Base-by-base conservation (phyloP, 148 eudicot genomes). In the Rhododendron mucronatum region DNA sequence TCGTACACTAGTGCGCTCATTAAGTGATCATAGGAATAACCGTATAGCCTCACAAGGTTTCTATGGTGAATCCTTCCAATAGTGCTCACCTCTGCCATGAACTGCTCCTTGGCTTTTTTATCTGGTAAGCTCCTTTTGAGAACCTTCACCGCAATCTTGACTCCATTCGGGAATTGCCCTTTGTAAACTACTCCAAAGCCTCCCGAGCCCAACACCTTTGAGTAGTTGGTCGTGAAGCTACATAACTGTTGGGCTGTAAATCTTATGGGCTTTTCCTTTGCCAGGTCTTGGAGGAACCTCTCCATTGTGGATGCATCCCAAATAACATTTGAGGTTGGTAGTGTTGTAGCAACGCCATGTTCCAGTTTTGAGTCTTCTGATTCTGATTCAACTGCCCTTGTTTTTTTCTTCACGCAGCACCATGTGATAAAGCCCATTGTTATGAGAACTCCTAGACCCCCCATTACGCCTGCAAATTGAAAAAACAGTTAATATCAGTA, bases 171-270 rank as follows among this genome's bases (percentile, higher is more conserved):
- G 23, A 89, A 86, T 20, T 35, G 55, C 65, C 90, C 90, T 75
- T 86, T 84, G 83, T 89, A 89, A 37, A 84, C 90, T 2, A 61
- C 16, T 21, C 88, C 90, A 21, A 84, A 89, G 4, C 88, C 88
- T 30, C 90, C 87, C 1, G 90, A 79, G 33, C 90, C 88, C 61
- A 88, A 41, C 51, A 2, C 45, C 20, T 30, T 82, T 5, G 84
- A 67, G 85, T 83, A 83, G 69, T 83, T 83, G 12, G 18, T 45
- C 0, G 78, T 83, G 85, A 83, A 83, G 50, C 18, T 69, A 10
- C 78, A 28, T 7, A 83, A 37, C 18, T 83, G 57, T 47, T 67
- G 78, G 57, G 77, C 78, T 44, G 77, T 45, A 7, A 67, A 83
- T 69, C 78, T 45, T 5, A 83, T 15, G 0, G 61, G 14, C 48